phyloP scores from a whole-genome alignment of 768 basidiomycete genomes.

The Amanita exitialis region DNA sequence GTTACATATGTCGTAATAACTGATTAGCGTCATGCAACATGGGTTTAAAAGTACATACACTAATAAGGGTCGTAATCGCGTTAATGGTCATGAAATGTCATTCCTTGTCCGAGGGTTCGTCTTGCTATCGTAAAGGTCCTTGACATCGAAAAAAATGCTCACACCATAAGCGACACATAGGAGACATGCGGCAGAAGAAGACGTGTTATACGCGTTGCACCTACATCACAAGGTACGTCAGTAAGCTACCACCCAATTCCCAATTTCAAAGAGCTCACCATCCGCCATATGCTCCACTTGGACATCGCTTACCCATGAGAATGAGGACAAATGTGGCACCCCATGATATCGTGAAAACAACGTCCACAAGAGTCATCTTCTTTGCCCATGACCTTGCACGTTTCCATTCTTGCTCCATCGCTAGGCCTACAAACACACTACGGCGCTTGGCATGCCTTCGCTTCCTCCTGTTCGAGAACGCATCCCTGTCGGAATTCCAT shows the following conservation, averaged over 20 bases:
- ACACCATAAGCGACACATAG: slow-evolving; percentile 44
- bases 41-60: neutral
- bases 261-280: slow-evolving; percentile 32
- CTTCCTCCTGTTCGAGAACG: slow-evolving; percentile 19
- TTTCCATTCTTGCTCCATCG: slow-evolving; percentile 57
- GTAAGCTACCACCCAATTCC: neutral
- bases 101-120: slow-evolving; percentile 48
- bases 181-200: slow-evolving; percentile 51
- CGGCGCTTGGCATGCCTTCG: slow-evolving; percentile 31
- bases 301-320: slow-evolving; percentile 52
- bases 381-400: slow-evolving; percentile 40
- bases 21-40: neutral
- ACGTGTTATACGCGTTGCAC: slow-evolving; percentile 67
- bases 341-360: slow-evolving; percentile 40
- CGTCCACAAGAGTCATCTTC: slow-evolving; percentile 43
- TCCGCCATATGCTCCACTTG: slow-evolving; percentile 49
- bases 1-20: neutral
- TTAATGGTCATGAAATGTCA: slow-evolving; percentile 1
- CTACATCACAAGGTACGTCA: slow-evolving; percentile 20
- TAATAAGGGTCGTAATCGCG: neutral
- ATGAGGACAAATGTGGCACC: slow-evolving; percentile 50
- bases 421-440: slow-evolving; percentile 48
- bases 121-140: slow-evolving; percentile 53
- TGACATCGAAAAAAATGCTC: slow-evolving; percentile 54
- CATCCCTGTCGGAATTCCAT: slow-evolving; percentile 22